Evolutionary conservation across 345 rosid genomes (phyloP), one percentile per base, ranked within the genome.

Genomic region (Iberis pinnata): DNA sequence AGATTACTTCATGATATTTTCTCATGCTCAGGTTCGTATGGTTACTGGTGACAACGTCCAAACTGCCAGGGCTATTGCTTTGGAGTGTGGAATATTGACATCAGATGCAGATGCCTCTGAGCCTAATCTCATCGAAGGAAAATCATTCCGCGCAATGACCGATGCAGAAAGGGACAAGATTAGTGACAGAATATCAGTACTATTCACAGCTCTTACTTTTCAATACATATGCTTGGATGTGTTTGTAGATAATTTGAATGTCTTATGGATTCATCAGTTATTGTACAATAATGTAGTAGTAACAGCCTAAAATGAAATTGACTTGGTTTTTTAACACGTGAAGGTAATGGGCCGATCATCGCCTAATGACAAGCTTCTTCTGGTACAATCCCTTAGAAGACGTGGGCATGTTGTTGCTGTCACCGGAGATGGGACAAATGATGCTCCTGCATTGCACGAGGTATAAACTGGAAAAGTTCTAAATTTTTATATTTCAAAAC

Each of bases 341-440:
- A 59, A 86, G 95, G 95, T 89, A 60, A 89, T 89, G 97, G 97
- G 76, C 44, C 77, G 94, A 45, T 89, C 97, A 17, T 83, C 95
- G 13, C 97, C 97, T 3, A 83, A 53, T 46, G 97, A 89, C 80
- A 87, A 87, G 65, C 87, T 87, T 63, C 73, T 87, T 33, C 79
- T 87, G 15, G 96, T 87, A 53, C 88, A 84, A 75, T 90, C 93
- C 26, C 66, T 87, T 49, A 84, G 79, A 56, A 78, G 73, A 70
- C 74, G 66, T 27, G 82, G 80, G 43, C 84, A 84, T 70, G 79
- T 84, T 69, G 96, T 87, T 38, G 96, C 88, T 37, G 96, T 87
- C 53, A 88, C 96, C 22, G 96, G 96, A 19, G 96, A 88, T 75
- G 96, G 93, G 17, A 87, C 96, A 52, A 84, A 84, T 70, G 96